Percentiles rank a stretch among this genome's conserved stretches.
Evolutionary conservation across 768 basidiomycete species (phyloP).

Genomic region (Leccinum sublutescens): DNA sequence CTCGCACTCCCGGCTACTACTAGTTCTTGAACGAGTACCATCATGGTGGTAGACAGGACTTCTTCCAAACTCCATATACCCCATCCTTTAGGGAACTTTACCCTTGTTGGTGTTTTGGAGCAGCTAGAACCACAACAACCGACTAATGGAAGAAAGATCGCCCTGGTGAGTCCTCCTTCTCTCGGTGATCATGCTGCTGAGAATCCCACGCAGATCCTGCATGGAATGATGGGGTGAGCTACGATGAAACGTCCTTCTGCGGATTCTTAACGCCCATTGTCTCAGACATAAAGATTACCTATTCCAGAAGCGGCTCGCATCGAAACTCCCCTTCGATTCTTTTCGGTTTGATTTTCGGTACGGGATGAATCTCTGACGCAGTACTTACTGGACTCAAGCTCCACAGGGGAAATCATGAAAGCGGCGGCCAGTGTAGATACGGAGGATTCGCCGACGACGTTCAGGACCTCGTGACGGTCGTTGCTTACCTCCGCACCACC

Average conservation of each 20-base stretch:
- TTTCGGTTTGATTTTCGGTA: conserved; percentile 89
- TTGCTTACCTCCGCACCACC: conserved; percentile 52
- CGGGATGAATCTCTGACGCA: conserved; percentile 18
- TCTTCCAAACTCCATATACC: conserved; percentile 56
- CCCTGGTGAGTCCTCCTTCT: conserved; percentile 48
- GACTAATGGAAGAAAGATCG: conserved; percentile 59
- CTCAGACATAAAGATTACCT: conserved; percentile 82
- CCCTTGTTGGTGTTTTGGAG: conserved; percentile 60
- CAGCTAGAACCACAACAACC: conserved; percentile 50
- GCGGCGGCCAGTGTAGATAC: conserved; percentile 62
- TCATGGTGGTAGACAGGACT: conserved; percentile 22
- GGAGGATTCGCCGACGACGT: conserved; percentile 60
- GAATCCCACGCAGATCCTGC: conserved; percentile 57
- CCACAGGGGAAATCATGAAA: conserved; percentile 74
- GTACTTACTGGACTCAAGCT: conserved; percentile 4
- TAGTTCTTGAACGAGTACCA: conserved; percentile 11
- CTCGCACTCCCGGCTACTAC: neutral
- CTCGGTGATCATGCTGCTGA: conserved; percentile 11
- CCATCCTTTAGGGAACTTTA: conserved; percentile 44
- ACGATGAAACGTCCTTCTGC: neutral
- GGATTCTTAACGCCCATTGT: neutral
- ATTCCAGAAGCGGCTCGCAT: conserved; percentile 71
- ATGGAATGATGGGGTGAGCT: conserved; percentile 74
- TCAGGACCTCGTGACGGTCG: conserved; percentile 64
- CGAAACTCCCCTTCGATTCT: conserved; percentile 66